Evolutionary conservation across 305 asterid species (phyloP).

Genomic region (Stenogyne calaminthoides): DNA sequence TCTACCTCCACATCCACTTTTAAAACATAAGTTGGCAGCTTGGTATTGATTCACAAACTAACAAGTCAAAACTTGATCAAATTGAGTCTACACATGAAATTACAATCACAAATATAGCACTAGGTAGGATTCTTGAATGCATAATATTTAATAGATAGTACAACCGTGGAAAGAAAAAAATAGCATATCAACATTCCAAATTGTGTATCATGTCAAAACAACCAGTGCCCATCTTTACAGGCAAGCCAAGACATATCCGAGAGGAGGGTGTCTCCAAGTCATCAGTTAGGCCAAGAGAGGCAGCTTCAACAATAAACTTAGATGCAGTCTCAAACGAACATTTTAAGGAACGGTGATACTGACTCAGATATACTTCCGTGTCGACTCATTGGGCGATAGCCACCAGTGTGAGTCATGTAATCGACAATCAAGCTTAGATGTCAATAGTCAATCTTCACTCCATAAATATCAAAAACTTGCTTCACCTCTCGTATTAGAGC

Average conservation of each 20-base stretch:
- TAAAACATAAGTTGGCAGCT: no score
- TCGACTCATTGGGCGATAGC: constrained; percentile 85
- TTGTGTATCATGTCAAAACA: constrained; percentile 82
- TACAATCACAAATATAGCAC: background rate
- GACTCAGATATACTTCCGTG: constrained; percentile 81
- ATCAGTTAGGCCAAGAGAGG: constrained; percentile 65
- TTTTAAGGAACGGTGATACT: constrained; percentile 73
- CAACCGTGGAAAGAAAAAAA: no score
- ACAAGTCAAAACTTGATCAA: no score
- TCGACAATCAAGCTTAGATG: constrained; percentile 87
- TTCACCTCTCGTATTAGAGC: constrained; percentile 77
- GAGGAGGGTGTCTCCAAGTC: constrained; percentile 79
- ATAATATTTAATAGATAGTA: no score
- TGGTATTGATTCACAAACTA: no score
- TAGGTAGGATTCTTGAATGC: no score
- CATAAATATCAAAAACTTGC: constrained; percentile 83
- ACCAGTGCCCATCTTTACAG: constrained; percentile 91
- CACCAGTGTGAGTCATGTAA: constrained; percentile 88
- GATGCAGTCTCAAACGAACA: constrained; percentile 94
- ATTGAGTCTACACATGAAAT: no score
- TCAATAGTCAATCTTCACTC: constrained; percentile 83
- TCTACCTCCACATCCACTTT: no score
- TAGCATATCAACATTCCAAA: constrained; percentile 42
- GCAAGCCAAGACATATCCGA: constrained; percentile 85
- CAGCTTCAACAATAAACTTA: constrained; percentile 87